phyloP scores from a whole-genome alignment of 2,329 filamentous ascomycete genomes.

The Claviceps sp. region DNA sequence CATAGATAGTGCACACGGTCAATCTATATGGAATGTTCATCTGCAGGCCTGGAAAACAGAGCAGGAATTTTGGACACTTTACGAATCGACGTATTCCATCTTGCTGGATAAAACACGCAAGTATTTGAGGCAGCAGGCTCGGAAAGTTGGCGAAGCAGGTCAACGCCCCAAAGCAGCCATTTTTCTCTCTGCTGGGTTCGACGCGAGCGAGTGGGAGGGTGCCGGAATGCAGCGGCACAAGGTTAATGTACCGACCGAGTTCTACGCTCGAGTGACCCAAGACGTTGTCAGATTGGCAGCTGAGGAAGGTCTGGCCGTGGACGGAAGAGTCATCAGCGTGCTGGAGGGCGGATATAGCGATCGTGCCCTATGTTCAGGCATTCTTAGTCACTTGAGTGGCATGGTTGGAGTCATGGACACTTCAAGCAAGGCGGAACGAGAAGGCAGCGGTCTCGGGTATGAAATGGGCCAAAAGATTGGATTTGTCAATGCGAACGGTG shows the following conservation, averaged over 20 bases:
- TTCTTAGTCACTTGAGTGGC: conserved; percentile 81
- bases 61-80: conserved; percentile 79
- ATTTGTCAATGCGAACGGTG: conserved; percentile 21
- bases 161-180: conserved; percentile 68
- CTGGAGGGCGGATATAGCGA: conserved; percentile 95
- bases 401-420: conserved; percentile 44
- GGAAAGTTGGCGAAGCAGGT: conserved; percentile 44
- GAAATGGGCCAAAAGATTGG: conserved; percentile 45
- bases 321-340: conserved; percentile 82
- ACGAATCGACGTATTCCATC: conserved; percentile 62
- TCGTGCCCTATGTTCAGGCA: conserved; percentile 73
- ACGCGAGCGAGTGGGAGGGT: conserved; percentile 91
- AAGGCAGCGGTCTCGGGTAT: conserved; percentile 33
- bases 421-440: conserved; percentile 20
- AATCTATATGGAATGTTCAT: conserved; percentile 94
- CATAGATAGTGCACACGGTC: conserved; percentile 85
- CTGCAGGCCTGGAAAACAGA: conserved; percentile 74
- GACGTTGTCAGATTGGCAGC: conserved; percentile 74
- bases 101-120: conserved; percentile 68
- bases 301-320: conserved; percentile 62
- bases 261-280: conserved; percentile 81
- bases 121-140: conserved; percentile 63
- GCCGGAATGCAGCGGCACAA: conserved; percentile 89
- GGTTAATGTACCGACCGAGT: conserved; percentile 91
- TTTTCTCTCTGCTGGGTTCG: conserved; percentile 91